A percentile compares a stretch with the other conserved stretches of the same genome.
Conservation (phyloP, 495 filamentous ascomycete genomes). For the Neurospora sp. region DNA sequence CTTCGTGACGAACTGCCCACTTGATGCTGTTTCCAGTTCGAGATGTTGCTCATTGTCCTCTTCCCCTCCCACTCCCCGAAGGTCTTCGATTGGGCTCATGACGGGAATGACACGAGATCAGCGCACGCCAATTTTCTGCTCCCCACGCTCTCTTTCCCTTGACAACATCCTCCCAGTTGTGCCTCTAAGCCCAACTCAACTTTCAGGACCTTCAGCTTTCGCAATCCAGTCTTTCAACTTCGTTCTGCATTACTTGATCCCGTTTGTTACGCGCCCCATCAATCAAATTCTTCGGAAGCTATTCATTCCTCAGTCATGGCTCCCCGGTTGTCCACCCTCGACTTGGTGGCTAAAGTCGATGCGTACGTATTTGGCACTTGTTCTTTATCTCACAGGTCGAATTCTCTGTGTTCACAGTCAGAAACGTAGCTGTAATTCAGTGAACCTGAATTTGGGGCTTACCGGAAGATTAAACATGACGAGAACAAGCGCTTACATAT, state of each 20-base stretch:
- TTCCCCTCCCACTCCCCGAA: background rate
- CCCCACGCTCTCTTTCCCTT: background rate
- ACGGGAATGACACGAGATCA: background rate
- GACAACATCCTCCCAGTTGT: background rate
- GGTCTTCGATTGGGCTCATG: background rate
- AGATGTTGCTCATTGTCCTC: background rate
- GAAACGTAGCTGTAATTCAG: background rate
- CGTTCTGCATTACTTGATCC: no score
- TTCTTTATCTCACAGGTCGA: background rate
- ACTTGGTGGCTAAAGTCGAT: slow-evolving; percentile 47
- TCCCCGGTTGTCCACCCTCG: slow-evolving; percentile 16
- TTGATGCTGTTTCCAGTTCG: background rate
- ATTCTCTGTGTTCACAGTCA: background rate
- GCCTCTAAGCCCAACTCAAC: background rate
- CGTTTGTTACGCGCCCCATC: no score
- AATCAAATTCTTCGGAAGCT: no score
- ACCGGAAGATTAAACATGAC: background rate
- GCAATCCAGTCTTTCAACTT: no score
- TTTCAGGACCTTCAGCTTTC: no score
- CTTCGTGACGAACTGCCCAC: no score
- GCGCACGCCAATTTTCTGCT: background rate
- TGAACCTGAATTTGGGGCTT: background rate
- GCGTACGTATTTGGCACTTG: slow-evolving; percentile 32
- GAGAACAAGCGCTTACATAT: slow-evolving; percentile 2
- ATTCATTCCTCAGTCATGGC: slow-evolving; percentile 7